Evolutionary conservation across 495 filamentous ascomycete species (phyloP).

Genomic region (Haplographium delicatum): DNA sequence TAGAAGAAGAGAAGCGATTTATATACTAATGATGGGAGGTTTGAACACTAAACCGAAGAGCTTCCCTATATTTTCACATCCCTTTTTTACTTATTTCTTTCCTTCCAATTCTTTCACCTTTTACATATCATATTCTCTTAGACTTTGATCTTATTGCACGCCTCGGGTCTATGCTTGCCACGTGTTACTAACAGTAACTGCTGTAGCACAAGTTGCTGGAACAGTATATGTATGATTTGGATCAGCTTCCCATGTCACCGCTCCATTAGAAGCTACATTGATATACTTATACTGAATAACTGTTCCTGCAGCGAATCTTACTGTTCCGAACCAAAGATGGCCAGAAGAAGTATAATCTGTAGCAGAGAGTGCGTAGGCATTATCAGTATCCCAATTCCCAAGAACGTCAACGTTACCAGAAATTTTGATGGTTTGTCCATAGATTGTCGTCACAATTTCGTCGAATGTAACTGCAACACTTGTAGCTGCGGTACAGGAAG

Average conservation of each 20-base stretch:
- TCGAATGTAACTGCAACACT: constrained; percentile 34
- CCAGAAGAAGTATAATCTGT: constrained; percentile 24
- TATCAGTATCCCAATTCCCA: constrained; percentile 25
- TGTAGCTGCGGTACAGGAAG: constrained; percentile 31
- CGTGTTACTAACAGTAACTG: constrained; percentile 32
- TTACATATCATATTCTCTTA: too few species aligned
- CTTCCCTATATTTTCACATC: not conserved
- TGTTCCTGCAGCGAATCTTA: constrained; percentile 35
- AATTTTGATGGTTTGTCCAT: constrained; percentile 43
- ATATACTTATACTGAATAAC: constrained; percentile 67
- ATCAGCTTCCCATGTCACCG: constrained; percentile 58
- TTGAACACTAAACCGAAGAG: too few species aligned
- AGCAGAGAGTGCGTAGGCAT: constrained; percentile 23
- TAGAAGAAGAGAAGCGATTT: too few species aligned
- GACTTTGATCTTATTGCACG: too few species aligned
- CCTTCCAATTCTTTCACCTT: too few species aligned
- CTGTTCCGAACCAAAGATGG: constrained; percentile 31
- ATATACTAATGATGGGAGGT: too few species aligned
- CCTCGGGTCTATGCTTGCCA: too few species aligned
- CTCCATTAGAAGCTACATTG: constrained; percentile 46
- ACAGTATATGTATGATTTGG: constrained; percentile 57
- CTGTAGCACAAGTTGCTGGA: constrained; percentile 40
- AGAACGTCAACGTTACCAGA: constrained; percentile 27
- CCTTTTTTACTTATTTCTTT: too few species aligned
- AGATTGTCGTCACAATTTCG: constrained; percentile 38